phyloP scores from a whole-genome alignment of 2,329 filamentous ascomycete species.

The Stemphylium lycopersici region DNA sequence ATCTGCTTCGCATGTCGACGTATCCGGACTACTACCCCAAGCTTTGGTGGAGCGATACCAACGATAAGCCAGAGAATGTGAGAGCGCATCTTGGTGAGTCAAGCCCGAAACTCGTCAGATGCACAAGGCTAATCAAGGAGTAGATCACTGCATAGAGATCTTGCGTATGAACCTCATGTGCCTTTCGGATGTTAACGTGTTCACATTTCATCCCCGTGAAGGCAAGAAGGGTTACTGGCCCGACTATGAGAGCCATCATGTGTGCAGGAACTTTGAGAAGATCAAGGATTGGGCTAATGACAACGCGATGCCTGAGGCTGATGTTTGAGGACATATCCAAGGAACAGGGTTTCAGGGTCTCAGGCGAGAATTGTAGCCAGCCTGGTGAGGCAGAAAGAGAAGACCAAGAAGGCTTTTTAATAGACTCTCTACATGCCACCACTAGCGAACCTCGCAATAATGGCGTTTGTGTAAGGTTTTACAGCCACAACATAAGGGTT shows the following conservation, averaged over 20 bases:
- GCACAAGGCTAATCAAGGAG: not conserved
- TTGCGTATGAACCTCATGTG: conserved; percentile 48
- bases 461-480: no score
- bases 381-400: no score
- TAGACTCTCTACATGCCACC: no score
- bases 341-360: not conserved
- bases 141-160: conserved; percentile 47
- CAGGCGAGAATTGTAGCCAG: no score
- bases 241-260: conserved; percentile 41
- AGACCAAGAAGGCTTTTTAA: no score
- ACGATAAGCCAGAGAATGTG: conserved; percentile 38
- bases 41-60: conserved; percentile 35
- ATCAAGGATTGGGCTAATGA: conserved; percentile 42
- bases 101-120: no score
- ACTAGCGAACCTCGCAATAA: no score
- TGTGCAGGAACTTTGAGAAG: conserved; percentile 44
- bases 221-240: conserved; percentile 37
- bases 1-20: conserved; percentile 42
- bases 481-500: no score
- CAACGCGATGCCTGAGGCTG: conserved; percentile 39
- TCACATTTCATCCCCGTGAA: conserved; percentile 36
- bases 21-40: conserved; percentile 43
- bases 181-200: conserved; percentile 42
- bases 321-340: conserved; percentile 14
- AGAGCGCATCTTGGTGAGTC: conserved; percentile 34